These are phyloP conservation scores for Saposhnikovia divaricata DNA, from an alignment of 129 eudicot genomes.

Conservation along the genomic window DNA sequence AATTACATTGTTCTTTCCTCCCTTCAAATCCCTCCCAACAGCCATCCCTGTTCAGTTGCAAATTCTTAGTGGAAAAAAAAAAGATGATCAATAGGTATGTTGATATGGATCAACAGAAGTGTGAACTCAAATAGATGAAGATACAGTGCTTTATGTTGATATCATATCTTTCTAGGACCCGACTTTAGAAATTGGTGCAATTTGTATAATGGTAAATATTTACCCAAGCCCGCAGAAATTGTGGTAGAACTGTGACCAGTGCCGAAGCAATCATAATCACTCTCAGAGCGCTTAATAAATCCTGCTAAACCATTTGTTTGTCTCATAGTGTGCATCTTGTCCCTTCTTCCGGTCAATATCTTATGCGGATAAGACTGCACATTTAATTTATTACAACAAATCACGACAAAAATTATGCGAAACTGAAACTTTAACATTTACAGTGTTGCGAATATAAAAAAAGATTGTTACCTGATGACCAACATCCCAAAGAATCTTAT, in stretches of 20 bases:
- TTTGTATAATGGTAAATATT: background rate
- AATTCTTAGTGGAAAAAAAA: background rate
- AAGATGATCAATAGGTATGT: background rate
- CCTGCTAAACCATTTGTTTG: slow-evolving; percentile 82
- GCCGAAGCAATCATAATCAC: slow-evolving; percentile 82
- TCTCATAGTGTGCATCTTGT: slow-evolving; percentile 67
- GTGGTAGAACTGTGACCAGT: slow-evolving; percentile 92
- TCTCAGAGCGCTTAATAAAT: slow-evolving; percentile 87
- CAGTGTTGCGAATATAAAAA: background rate
- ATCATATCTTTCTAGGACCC: background rate
- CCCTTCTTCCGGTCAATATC: slow-evolving; percentile 82
- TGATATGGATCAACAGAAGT: background rate
- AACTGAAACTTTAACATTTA: background rate
- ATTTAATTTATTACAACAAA: background rate
- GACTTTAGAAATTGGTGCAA: background rate
- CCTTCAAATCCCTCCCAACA: slow-evolving; percentile 92
- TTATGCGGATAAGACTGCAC: slow-evolving; percentile 86
- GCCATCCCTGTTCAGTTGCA: slow-evolving; percentile 63
- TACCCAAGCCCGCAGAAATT: slow-evolving; percentile 91
- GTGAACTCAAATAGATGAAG: background rate
- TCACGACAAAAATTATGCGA: slow-evolving; percentile 1
- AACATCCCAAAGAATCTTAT: slow-evolving; percentile 91
- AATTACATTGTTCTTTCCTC: slow-evolving; percentile 61
- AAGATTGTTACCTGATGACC: slow-evolving; percentile 81
- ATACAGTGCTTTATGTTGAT: background rate